Evolutionary conservation across 2,329 filamentous ascomycete genomes (phyloP), one percentile per base, ranked within the genome.

Genomic region (Ceratocystis harringtonii): DNA sequence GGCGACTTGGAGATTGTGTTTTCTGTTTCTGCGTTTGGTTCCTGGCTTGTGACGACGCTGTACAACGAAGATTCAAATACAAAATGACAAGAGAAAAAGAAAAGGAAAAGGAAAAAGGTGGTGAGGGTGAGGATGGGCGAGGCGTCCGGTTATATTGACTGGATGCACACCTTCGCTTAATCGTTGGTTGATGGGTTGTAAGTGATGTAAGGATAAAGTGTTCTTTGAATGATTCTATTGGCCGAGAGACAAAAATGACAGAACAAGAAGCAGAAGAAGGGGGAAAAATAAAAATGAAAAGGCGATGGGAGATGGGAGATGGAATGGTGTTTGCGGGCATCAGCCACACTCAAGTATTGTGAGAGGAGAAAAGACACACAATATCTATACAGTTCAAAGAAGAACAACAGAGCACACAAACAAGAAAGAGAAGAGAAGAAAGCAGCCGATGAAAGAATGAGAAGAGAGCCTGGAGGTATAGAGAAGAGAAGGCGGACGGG

Each of bases 121-220:
- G 22, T 25, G 22, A 25, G 22, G 50, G 45, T 48, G 50, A 22
- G 50, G n/a, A 44, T 65, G 30, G 64, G 64, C 58, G 44, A 60
- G 43, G 64, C 58, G 64, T 62, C 44, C 19, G 64, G 57, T 65
- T 65, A 62, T 62, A 65, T 57, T 65, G 19, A n/a, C 19, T 32
- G 57, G 44, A 28, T 61, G 43, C 22, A 61, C 36, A 25, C 32
- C 48, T 64, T 48, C 61, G 41, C 45, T 41, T 28, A 63, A 25
- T 17, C n/a, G 22, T 5, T 50, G 45, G 45, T 25, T 8, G 10
- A 50, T 50, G 17, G 45, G 36, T 28, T 66, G 65, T 22, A 63
- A 62, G 43, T 62, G 12, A 2, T 64, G 25, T n/a, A 43, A 45
- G 43, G n/a, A 25, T 41, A 48, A 36, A 48, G 58, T 62, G 41